Evolutionary conservation across 1,284 basidiomycete genomes (phyloP).

Genomic region (Apiotrichum siamense): DNA sequence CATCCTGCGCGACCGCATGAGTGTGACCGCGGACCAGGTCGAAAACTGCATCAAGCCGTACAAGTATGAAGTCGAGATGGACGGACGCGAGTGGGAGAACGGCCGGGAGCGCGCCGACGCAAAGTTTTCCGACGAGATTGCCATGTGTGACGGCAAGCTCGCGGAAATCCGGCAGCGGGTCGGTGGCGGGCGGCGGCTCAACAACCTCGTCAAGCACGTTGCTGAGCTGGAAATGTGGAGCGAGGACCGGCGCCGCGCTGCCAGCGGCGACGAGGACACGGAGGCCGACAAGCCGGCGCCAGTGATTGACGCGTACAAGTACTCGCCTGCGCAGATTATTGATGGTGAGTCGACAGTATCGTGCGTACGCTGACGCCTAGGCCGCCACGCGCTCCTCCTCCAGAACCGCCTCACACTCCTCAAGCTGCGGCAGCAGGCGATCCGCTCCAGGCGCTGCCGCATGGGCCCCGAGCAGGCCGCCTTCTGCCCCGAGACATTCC

Average conservation of each 20-base stretch:
- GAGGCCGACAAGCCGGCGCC: constrained; percentile 51
- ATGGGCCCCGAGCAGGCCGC: constrained; percentile 76
- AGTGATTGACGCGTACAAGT: constrained; percentile 67
- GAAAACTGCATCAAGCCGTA: constrained; percentile 99
- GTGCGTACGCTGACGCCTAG: constrained; percentile 48
- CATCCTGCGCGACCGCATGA: constrained; percentile 85
- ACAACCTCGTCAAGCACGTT: constrained; percentile 73
- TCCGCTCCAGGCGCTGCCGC: constrained; percentile 83
- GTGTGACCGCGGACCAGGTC: constrained; percentile 91
- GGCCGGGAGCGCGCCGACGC: constrained; percentile 70
- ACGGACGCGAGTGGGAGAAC: constrained; percentile 81
- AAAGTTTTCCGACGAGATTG: constrained; percentile 76
- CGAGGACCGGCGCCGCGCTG: constrained; percentile 54
- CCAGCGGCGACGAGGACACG: constrained; percentile 33
- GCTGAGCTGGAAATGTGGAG: constrained; percentile 74
- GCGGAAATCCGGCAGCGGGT: constrained; percentile 78
- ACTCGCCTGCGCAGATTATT: constrained; percentile 80
- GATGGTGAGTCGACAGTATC: constrained; percentile 61
- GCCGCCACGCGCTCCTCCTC: constrained; percentile 85
- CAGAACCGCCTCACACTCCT: constrained; percentile 73
- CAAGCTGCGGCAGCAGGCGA: constrained; percentile 71
- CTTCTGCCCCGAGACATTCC: constrained; percentile 93
- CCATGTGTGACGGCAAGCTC: constrained; percentile 78
- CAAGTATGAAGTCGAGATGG: constrained; percentile 85
- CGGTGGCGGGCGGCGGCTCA: constrained; percentile 74